These are phyloP conservation scores for Marasmius sp. DNA, from an alignment of 1,284 basidiomycete species.

Conservation along the genomic window DNA sequence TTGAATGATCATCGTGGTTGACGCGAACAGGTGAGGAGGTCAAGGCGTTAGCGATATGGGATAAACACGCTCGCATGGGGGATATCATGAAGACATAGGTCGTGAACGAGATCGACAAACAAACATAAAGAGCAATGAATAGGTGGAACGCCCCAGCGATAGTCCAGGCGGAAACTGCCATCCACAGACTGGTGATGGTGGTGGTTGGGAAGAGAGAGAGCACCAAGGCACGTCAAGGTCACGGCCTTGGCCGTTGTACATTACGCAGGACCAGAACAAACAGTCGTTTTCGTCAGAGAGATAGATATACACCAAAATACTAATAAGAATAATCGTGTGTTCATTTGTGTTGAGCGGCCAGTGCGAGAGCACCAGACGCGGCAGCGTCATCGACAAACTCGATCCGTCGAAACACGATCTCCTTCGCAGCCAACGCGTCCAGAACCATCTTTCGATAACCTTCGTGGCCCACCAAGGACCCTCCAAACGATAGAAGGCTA, in stretches of 20 bases:
- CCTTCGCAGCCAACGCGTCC: constrained; percentile 52
- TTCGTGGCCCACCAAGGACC: constrained; percentile 64
- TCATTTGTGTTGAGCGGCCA: constrained; percentile 30
- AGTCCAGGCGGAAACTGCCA: not conserved
- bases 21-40: not conserved
- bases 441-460: constrained; percentile 61
- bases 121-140: constrained; percentile 23
- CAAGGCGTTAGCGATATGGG: constrained; percentile 7
- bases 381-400: constrained; percentile 70
- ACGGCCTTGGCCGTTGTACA: not conserved
- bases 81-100: constrained; percentile 27
- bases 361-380: constrained; percentile 55
- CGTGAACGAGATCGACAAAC: constrained; percentile 32
- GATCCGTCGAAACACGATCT: constrained; percentile 62
- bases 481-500: constrained; percentile 69
- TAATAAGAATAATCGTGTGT: not conserved
- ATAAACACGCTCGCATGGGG: constrained; percentile 18
- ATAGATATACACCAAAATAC: not conserved
- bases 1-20: not conserved
- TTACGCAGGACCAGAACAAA: too few species aligned
- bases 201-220: not conserved
- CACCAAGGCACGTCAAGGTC: not conserved
- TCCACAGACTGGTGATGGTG: not conserved
- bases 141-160: constrained; percentile 10
- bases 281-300: not conserved